A percentile compares a stretch with the other conserved stretches of the same genome.
phyloP scores from a whole-genome alignment of 2,329 filamentous ascomycete species.

The Lachnellula hyalina region DNA sequence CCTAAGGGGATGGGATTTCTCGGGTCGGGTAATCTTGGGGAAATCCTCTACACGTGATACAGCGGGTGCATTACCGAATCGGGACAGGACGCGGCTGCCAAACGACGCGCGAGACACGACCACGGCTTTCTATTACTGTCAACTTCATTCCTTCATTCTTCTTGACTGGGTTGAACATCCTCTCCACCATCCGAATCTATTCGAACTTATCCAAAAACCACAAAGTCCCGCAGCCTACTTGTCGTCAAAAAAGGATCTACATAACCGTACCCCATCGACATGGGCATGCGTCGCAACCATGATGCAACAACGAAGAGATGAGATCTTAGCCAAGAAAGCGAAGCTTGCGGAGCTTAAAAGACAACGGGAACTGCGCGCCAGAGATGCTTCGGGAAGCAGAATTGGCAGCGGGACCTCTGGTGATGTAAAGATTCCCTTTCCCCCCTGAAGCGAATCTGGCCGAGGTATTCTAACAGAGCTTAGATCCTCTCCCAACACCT shows the following conservation, averaged over 20 bases:
- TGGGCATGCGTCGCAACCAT: slow-evolving; percentile 26
- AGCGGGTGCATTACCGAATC: not conserved
- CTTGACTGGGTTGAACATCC: too few relatives aligned
- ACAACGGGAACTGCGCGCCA: slow-evolving; percentile 78
- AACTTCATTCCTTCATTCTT: too few relatives aligned
- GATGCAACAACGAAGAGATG: slow-evolving; percentile 80
- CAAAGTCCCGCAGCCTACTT: not conserved
- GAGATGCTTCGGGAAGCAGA: slow-evolving; percentile 65
- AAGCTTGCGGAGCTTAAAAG: slow-evolving; percentile 95
- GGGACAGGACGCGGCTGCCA: not conserved
- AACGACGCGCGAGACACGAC: not conserved
- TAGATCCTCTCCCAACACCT: slow-evolving; percentile 67
- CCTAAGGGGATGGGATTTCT: not conserved
- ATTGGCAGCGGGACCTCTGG: slow-evolving; percentile 61
- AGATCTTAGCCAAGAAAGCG: slow-evolving; percentile 93
- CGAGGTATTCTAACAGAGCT: slow-evolving; percentile 18
- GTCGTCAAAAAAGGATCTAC: not conserved
- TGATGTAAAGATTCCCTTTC: slow-evolving; percentile 54
- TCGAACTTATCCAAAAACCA: too few relatives aligned
- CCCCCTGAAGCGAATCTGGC: slow-evolving; percentile 16
- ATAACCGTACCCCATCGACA: slow-evolving; percentile 15
- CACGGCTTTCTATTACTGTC: not conserved
- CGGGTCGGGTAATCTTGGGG: slow-evolving; percentile 3
- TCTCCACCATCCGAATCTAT: too few relatives aligned
- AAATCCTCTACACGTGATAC: not conserved